Conservation (phyloP, 495 filamentous ascomycete genomes). For the Aspergillus cavernicola region DNA sequence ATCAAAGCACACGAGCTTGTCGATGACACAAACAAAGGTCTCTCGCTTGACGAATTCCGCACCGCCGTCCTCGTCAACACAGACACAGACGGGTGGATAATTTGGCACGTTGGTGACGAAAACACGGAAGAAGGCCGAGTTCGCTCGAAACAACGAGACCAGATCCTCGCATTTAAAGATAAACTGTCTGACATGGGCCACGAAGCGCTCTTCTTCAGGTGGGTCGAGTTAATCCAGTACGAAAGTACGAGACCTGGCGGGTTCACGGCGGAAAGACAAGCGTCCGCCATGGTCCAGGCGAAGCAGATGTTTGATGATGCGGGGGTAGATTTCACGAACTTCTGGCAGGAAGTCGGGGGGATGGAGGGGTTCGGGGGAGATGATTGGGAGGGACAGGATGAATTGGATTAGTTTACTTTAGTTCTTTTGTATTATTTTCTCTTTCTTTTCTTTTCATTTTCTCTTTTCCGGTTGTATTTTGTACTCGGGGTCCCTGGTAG, state of each 20-base stretch:
- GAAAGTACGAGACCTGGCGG: conserved; percentile 71
- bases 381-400: not conserved
- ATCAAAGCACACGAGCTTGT: conserved; percentile 61
- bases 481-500: not conserved
- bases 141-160: conserved; percentile 43
- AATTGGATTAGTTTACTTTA: conserved; percentile 4
- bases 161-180: conserved; percentile 69
- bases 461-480: not conserved
- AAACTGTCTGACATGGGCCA: conserved; percentile 67
- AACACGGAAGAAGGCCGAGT: conserved; percentile 49
- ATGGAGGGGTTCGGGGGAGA: conserved; percentile 46
- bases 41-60: conserved; percentile 51
- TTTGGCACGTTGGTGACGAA: conserved; percentile 52
- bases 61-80: conserved; percentile 63
- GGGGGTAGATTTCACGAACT: conserved; percentile 70
- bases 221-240: conserved; percentile 81
- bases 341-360: conserved; percentile 69
- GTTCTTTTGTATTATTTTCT: too few species aligned
- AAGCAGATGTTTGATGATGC: conserved; percentile 65
- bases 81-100: conserved; percentile 63
- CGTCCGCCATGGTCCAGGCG: conserved; percentile 59
- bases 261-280: conserved; percentile 65
- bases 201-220: conserved; percentile 78
- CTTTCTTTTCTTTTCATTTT: too few species aligned
- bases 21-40: conserved; percentile 43